Evolutionary conservation across 1,284 basidiomycete species (phyloP).

Genomic region (Pseudozyma hubeiensis): DNA sequence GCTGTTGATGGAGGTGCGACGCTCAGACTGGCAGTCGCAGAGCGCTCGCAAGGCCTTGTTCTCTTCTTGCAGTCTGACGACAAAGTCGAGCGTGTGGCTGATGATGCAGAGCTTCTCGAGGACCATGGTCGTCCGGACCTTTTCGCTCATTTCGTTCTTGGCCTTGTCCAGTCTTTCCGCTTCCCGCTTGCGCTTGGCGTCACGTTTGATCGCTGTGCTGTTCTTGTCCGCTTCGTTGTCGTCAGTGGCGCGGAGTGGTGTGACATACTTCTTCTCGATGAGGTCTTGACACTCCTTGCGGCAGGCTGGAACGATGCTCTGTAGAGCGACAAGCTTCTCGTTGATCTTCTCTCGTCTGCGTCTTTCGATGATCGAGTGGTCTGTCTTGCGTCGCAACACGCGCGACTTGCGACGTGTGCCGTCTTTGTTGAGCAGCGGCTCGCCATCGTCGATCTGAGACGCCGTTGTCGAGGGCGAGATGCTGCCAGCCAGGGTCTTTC

Average conservation of each 20-base stretch:
- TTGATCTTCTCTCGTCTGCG: slow-evolving; percentile 68
- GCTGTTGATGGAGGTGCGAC: slow-evolving; percentile 9
- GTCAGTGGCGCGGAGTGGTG: slow-evolving; percentile 5
- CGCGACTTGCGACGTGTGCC: slow-evolving; percentile 54
- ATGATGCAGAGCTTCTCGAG: slow-evolving; percentile 68
- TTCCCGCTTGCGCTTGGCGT: slow-evolving; percentile 26
- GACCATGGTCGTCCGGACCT: slow-evolving; percentile 52
- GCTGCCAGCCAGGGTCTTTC: slow-evolving; percentile 10
- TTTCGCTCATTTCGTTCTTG: slow-evolving; percentile 36
- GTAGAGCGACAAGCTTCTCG: slow-evolving; percentile 63
- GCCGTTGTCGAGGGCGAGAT: not conserved
- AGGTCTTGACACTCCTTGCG: slow-evolving; percentile 60
- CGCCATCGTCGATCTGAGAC: slow-evolving; percentile 3
- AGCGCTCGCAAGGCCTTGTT: slow-evolving; percentile 37
- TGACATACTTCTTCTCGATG: slow-evolving; percentile 43
- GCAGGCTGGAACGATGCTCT: slow-evolving; percentile 63
- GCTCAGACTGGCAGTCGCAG: slow-evolving; percentile 33
- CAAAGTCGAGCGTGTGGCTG: slow-evolving; percentile 59
- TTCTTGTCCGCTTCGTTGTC: slow-evolving; percentile 9
- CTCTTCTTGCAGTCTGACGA: slow-evolving; percentile 43
- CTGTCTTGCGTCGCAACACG: slow-evolving; percentile 63
- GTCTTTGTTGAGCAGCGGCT: slow-evolving; percentile 41
- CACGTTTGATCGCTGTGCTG: slow-evolving; percentile 4
- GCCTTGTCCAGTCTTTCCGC: slow-evolving; percentile 33
- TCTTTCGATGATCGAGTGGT: slow-evolving; percentile 66